Percentiles rank a stretch among this genome's conserved stretches.
Evolutionary conservation across 345 rosid genomes (phyloP).

Genomic region (Syzygium aromaticum): DNA sequence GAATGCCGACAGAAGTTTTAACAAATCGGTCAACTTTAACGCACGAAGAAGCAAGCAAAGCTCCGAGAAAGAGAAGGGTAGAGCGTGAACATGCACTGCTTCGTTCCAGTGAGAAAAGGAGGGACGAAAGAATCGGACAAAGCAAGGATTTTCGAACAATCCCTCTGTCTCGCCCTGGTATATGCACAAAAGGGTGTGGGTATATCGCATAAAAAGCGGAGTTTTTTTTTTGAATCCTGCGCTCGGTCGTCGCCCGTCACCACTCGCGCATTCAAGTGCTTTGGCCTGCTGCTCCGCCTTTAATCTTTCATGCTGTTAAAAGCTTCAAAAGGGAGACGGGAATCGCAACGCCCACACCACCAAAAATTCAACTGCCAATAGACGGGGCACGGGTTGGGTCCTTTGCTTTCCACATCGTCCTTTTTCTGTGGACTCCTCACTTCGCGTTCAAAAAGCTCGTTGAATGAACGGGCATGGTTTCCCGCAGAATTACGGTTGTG

Average conservation of each 20-base stretch:
- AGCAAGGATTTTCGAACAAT: background rate
- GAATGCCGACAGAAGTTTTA: background rate
- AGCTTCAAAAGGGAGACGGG: background rate
- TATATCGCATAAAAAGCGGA: background rate
- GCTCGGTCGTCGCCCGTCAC: background rate
- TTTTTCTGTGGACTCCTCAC: background rate
- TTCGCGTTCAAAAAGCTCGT: background rate
- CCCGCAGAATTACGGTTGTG: background rate
- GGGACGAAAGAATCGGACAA: constrained; percentile 5
- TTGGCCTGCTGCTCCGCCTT: background rate
- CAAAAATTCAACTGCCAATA: background rate
- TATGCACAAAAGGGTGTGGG: background rate
- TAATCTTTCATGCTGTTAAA: background rate
- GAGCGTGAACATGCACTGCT: background rate
- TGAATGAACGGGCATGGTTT: background rate
- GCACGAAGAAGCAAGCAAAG: background rate
- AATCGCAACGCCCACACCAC: background rate
- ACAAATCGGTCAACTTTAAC: background rate
- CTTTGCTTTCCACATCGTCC: background rate
- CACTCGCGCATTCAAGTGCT: background rate
- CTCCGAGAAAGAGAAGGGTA: background rate
- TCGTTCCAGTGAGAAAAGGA: background rate
- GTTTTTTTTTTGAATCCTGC: background rate
- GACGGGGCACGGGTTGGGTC: background rate
- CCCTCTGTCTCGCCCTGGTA: background rate